Evolutionary conservation across 257 asterid genomes (phyloP).

Genomic region (Nicotiana benthamiana): DNA sequence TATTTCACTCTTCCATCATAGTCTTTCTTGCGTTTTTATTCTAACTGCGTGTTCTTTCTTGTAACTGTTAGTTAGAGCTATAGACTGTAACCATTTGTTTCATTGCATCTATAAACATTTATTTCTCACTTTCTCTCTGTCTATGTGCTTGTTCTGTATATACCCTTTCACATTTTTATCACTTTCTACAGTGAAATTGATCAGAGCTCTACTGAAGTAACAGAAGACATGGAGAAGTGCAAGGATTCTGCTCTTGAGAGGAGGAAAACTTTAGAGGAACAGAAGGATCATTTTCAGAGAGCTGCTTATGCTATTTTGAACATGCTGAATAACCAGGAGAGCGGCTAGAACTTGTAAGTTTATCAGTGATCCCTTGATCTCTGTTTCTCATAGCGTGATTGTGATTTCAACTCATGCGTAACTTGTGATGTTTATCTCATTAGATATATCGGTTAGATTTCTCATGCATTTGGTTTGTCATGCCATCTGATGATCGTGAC

Average conservation of each 20-base stretch:
- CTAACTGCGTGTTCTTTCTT: background rate
- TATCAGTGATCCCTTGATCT: background rate
- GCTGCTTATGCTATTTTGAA: slow-evolving; percentile 74
- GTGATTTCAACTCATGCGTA: background rate
- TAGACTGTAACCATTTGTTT: background rate
- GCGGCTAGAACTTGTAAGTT: slow-evolving; percentile 34
- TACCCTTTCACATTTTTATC: background rate
- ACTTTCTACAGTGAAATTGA: slow-evolving; percentile 59
- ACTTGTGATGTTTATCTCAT: background rate
- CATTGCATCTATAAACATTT: background rate
- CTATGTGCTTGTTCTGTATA: background rate
- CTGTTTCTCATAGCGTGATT: background rate
- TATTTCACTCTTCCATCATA: background rate
- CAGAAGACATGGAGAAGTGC: slow-evolving; percentile 57
- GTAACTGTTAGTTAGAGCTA: background rate
- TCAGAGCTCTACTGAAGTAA: slow-evolving; percentile 53
- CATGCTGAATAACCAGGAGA: slow-evolving; percentile 49
- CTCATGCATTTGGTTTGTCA: background rate
- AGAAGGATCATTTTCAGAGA: slow-evolving; percentile 63
- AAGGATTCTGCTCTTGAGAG: slow-evolving; percentile 61
- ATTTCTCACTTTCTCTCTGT: background rate
- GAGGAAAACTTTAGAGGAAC: slow-evolving; percentile 58
- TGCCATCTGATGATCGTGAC: background rate
- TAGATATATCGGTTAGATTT: background rate
- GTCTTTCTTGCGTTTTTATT: slow-evolving; percentile 1